These are phyloP conservation scores for Picea abies DNA, from an alignment of 83 land plant genomes.

Conservation along the genomic window DNA sequence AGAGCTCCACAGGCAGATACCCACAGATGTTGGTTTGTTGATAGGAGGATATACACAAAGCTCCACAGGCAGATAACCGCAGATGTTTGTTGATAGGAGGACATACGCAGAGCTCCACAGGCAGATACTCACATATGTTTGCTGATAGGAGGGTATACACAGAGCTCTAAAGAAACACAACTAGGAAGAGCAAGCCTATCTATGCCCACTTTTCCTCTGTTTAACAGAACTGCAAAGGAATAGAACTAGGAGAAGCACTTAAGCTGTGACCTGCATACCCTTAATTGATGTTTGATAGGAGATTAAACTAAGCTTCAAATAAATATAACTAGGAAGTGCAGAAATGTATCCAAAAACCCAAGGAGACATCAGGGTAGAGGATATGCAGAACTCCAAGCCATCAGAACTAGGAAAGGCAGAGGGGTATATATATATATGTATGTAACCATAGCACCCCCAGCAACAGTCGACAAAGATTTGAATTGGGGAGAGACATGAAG, in stretches of 20 bases:
- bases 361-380: no score
- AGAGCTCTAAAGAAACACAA: no score
- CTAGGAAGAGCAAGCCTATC: no score
- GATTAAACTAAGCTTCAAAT: not conserved
- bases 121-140: no score
- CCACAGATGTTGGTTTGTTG: no score
- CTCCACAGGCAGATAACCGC: not conserved
- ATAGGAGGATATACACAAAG: not conserved
- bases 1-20: not conserved
- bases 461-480: not conserved
- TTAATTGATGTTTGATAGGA: not conserved
- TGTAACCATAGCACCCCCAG: not conserved
- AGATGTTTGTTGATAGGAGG: not conserved
- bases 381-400: not conserved
- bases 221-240: not conserved
- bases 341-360: not conserved
- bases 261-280: not conserved
- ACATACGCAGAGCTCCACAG: no score
- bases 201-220: no score
- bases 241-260: constrained; percentile 8
- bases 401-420: not conserved
- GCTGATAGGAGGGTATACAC: no score
- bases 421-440: not conserved
- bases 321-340: not conserved
- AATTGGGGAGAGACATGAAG: not conserved